Evolutionary conservation across 23 red algal species (phyloP), one percentile per base, ranked within the genome.

Genomic region (Porphyridium purpureum): DNA sequence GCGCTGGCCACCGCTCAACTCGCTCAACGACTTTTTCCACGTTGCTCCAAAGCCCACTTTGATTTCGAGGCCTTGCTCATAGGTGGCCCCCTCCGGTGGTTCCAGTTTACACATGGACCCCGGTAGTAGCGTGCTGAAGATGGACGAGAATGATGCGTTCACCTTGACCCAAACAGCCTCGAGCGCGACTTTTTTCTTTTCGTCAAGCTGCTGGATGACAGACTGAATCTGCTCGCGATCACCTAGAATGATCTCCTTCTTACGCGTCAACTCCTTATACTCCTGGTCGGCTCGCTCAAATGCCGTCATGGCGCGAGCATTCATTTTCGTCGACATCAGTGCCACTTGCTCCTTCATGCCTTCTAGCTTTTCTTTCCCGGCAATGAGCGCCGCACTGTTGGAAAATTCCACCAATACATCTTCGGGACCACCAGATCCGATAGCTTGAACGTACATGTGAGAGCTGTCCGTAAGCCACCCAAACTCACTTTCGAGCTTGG

Each of bases 241-340:
- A 25, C 67, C 73, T 50, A 86, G 79, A 23, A 86, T 82, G 38
- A 98, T 86, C 49, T 41, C 56, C 53, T 86, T 98, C 66, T 86
- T 98, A 20, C 61, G 70, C 59, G 80, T 58, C 53, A 98, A 48
- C 32, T 73, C 73, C 22, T 57, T 59, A 53, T 86, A 86, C 57
- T 98, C 90, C 30, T 86, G 67, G 31, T 98, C 82, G 0, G 90
- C 79, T 20, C 76, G 80, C 67, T 98, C 90, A 29, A 86, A 86
- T 60, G 86, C 48, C 21, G 70, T 59, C 68, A 86, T 75, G 1
- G 78, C 90, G 25, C 78, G 75, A 34, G 67, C 74, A 54, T 98
- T 98, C 15, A 98, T 73, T 30, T 67, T 62, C 54, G 57, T 86
- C 23, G 30, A 49, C 32, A 86, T 74, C 59, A 62, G 57, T 62